Evolutionary conservation across 1,284 basidiomycete species (phyloP), one percentile per base, ranked within the genome.

Genomic region (Limonomyces culmigenus): DNA sequence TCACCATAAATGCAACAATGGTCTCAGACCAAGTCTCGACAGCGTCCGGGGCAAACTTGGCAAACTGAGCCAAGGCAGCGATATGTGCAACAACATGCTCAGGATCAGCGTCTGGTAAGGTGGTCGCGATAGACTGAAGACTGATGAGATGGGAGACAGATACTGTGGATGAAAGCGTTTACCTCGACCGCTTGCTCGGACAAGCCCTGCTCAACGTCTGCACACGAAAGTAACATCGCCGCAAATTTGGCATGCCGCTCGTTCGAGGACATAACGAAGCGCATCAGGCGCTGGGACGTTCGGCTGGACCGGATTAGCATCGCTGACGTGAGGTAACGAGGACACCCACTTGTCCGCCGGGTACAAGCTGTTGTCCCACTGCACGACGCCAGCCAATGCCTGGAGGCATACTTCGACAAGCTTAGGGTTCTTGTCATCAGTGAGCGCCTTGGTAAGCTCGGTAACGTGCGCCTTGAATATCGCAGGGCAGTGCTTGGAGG

Each of bases 221-320:
- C 62, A 42, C 67, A 64, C 0, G 80, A 72, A 6, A 96, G 48
- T 33, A 91, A 60, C 17, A 88, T 73, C 1, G 85, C 74, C 0
- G 89, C 86, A 53, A 86, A 92, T 53, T 97, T 97, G 15, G 89
- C 83, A 47, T 84, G 75, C 14, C 70, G 62, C 14, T 62, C 60
- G 21, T 79, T 72, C 1, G 72, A 65, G 8, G 71, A 67, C 21
- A 75, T 51, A 0, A 72, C 79, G 43, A 76, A 69, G 19, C 68
- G 63, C 37, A 59, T 58, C 5, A 83, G 62, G 12, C 76, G 65
- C 25, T 92, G 85, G 6, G 76, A 53, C 1, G 75, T 72, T 15
- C 72, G 66, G 50, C 77, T 76, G 19, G 6, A 8, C 23, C 23
- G 23, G n/a, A n/a, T 27, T 27, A 8, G n/a, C n/a, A 27, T 8